These are phyloP conservation scores for Solanum chacoense DNA, from an alignment of 305 asterid species.

Conservation along the genomic window DNA sequence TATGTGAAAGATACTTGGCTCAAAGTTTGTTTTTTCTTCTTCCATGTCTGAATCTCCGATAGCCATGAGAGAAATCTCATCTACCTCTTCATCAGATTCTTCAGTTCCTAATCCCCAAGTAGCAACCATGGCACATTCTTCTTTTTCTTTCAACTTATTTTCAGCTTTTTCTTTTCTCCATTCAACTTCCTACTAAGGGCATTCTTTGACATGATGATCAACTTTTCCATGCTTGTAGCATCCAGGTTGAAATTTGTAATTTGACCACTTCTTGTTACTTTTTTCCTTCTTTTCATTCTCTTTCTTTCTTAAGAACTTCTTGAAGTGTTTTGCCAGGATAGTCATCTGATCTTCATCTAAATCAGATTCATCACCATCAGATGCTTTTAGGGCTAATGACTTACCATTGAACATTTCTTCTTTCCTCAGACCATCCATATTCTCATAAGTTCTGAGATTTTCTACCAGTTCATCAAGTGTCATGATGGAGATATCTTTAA, in stretches of 20 bases:
- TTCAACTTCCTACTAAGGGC: not conserved
- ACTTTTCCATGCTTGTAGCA: not conserved
- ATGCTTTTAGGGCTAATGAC: not conserved
- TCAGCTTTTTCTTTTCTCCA: not conserved
- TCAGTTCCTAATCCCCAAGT: not conserved
- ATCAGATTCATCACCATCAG: not conserved
- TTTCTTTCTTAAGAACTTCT: not conserved
- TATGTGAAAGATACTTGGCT: not conserved
- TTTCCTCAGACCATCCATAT: not conserved
- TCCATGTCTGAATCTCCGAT: not conserved
- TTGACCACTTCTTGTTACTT: not conserved
- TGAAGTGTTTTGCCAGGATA: not conserved
- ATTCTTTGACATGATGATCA: not conserved
- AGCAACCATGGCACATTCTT: not conserved
- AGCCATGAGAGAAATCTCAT: not conserved
- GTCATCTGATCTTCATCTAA: not conserved
- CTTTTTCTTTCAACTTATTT: not conserved
- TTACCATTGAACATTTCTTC: not conserved
- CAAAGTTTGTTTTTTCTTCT: not conserved
- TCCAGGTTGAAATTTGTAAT: not conserved
- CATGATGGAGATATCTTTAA: not conserved
- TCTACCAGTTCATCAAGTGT: not conserved
- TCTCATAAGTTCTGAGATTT: not conserved
- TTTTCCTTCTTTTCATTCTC: not conserved
- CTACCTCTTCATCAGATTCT: not conserved